Conservation (phyloP, 2,329 filamentous ascomycete species). For the Clonostachys solani region DNA sequence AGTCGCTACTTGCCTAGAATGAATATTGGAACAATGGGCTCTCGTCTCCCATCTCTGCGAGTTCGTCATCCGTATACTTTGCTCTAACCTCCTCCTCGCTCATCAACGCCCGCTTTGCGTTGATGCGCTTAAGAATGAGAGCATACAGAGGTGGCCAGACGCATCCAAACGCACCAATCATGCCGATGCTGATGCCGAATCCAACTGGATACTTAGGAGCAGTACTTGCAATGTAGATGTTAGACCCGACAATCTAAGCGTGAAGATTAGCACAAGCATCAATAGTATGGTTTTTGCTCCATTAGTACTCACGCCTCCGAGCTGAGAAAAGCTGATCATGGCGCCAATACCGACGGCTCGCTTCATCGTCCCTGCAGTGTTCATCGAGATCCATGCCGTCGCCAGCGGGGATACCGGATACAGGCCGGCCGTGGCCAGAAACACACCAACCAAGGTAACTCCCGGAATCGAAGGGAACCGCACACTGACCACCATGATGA, state of each 20-base stretch:
- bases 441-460: not conserved
- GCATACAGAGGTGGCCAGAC: not conserved
- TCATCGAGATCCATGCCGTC: not conserved
- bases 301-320: not conserved
- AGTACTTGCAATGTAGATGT: constrained; percentile 4
- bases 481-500: not conserved
- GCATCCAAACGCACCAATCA: not conserved
- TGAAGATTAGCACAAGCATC: too few relatives aligned
- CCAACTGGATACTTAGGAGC: constrained; percentile 5
- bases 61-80: constrained; percentile 10
- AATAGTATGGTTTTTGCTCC: too few relatives aligned
- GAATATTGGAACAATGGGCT: constrained; percentile 11
- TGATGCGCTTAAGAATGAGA: constrained; percentile 5
- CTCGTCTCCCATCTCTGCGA: constrained; percentile 9
- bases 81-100: constrained; percentile 8
- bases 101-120: constrained; percentile 9
- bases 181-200: constrained; percentile 3
- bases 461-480: not conserved
- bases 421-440: not conserved
- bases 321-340: not conserved
- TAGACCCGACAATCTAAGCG: constrained; percentile 1
- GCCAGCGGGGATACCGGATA: not conserved
- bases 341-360: not conserved
- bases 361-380: not conserved
- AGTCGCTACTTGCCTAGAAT: not conserved